phyloP scores from a whole-genome alignment of 441 rosid species.

The Bocquillonia castaneifolia region DNA sequence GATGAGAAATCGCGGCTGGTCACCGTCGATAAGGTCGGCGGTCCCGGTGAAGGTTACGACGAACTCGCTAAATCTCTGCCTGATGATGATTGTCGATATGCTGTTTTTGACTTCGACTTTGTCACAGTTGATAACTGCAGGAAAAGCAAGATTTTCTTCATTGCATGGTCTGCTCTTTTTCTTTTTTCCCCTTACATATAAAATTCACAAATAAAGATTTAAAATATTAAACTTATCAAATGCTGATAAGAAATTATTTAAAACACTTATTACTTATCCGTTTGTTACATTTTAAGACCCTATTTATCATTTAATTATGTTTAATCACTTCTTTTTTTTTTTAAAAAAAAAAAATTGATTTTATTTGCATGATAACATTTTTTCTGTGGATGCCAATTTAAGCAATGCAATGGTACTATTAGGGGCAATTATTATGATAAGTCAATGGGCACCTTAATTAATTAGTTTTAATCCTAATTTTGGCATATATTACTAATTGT shows the following conservation, averaged over 20 bases:
- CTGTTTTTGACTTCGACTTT: slow-evolving; percentile 85
- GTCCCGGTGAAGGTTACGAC: slow-evolving; percentile 59
- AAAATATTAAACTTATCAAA: too few species aligned
- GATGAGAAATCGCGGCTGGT: slow-evolving; percentile 73
- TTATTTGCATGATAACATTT: not conserved
- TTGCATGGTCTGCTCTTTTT: slow-evolving; percentile 56
- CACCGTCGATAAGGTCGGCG: slow-evolving; percentile 79
- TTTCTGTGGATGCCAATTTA: not conserved
- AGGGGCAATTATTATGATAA: not conserved
- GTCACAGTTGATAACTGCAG: slow-evolving; percentile 84
- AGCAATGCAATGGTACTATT: not conserved
- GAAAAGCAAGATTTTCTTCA: slow-evolving; percentile 95
- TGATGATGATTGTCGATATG: slow-evolving; percentile 73
- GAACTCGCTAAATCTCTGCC: slow-evolving; percentile 76
- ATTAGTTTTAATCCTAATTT: not conserved
- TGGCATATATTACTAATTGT: not conserved
- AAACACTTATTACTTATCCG: too few species aligned
- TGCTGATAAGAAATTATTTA: too few species aligned
- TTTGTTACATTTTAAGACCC: too few species aligned
- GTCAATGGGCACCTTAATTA: not conserved
- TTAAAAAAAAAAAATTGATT: not conserved
- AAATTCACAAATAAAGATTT: too few species aligned
- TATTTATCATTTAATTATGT: not conserved
- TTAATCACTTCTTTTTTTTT: not conserved
- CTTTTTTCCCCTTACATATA: not conserved